These are phyloP conservation scores for Panicum virgatum DNA, from an alignment of 202 grass and related monocot genomes.

Conservation along the genomic window DNA sequence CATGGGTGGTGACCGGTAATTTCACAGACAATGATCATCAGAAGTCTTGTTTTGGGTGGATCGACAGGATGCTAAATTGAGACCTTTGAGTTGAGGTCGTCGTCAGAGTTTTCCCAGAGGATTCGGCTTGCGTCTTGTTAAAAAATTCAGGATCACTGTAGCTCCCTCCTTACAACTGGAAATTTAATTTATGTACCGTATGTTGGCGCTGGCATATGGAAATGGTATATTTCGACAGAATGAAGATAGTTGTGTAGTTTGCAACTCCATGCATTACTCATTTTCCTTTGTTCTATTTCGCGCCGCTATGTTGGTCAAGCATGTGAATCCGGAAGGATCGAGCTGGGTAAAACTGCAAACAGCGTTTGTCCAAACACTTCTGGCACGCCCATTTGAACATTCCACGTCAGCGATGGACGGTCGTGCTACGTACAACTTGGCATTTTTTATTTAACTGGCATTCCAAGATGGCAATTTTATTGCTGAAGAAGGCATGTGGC, in stretches of 20 bases:
- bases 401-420: no score
- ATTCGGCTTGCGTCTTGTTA: constrained; percentile 2
- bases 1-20: constrained; percentile 53
- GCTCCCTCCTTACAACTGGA: not conserved
- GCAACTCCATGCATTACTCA: not conserved
- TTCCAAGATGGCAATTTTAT: no score
- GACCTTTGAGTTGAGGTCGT: constrained; percentile 9
- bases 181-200: constrained; percentile 6
- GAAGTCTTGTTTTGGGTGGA: constrained; percentile 8
- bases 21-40: constrained; percentile 7
- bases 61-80: not conserved
- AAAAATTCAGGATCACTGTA: constrained; percentile 7
- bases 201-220: no score
- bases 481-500: no score
- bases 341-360: no score
- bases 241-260: not conserved
- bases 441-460: no score
- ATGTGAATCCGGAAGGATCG: not conserved
- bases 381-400: no score
- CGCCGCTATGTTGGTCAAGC: not conserved
- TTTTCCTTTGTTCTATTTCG: not conserved
- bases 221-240: not conserved
- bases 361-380: no score
- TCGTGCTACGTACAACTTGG: no score
- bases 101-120: not conserved